These are phyloP conservation scores for Camelina neglecta DNA, from an alignment of 345 rosid genomes.

Conservation along the genomic window DNA sequence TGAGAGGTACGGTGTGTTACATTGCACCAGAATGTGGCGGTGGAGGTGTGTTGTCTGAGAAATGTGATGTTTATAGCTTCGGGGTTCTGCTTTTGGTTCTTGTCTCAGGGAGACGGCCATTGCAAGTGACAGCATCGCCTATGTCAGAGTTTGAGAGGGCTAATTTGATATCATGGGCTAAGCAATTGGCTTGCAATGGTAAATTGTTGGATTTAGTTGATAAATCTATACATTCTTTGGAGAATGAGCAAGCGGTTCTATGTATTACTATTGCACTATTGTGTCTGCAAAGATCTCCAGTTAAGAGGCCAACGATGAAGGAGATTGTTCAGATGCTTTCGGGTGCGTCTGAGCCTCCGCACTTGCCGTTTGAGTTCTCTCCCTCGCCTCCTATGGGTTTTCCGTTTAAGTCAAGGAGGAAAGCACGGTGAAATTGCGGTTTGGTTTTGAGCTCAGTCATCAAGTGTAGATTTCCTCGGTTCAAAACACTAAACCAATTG, in stretches of 20 bases:
- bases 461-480: conserved; percentile 48
- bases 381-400: conserved; percentile 74
- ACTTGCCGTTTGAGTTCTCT: conserved; percentile 75
- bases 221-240: conserved; percentile 62
- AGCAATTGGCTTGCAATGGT: conserved; percentile 69
- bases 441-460: conserved; percentile 29
- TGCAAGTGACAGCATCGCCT: conserved; percentile 79
- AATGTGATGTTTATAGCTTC: conserved; percentile 77
- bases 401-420: conserved; percentile 62
- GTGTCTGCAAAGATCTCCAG: conserved; percentile 75
- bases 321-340: conserved; percentile 74
- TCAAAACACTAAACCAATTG: conserved; percentile 3
- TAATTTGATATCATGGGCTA: conserved; percentile 83
- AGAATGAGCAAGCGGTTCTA: conserved; percentile 66
- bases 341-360: conserved; percentile 68
- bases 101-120: conserved; percentile 73
- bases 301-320: conserved; percentile 66
- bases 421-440: conserved; percentile 44
- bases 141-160: conserved; percentile 84
- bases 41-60: conserved; percentile 67
- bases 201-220: conserved; percentile 72
- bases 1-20: conserved; percentile 88
- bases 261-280: conserved; percentile 73
- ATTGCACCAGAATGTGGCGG: conserved; percentile 85
- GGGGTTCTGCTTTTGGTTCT: conserved; percentile 74